A percentile compares a stretch with the other conserved stretches of the same genome.
phyloP scores from a whole-genome alignment of 306 rosid genomes.

The Lathyrus tuberosus region DNA sequence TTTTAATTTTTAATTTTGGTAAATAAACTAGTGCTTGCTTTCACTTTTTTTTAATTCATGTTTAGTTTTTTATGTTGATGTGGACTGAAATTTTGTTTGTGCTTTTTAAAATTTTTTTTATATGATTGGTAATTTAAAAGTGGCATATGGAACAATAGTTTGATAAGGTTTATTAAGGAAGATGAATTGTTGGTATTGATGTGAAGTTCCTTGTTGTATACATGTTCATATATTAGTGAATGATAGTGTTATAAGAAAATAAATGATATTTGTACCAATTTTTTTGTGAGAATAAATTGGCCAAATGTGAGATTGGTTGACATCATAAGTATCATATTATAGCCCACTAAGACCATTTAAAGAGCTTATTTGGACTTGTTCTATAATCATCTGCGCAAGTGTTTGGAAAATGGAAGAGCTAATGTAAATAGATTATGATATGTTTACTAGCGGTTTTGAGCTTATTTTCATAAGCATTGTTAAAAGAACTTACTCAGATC shows the following conservation, averaged over 20 bases:
- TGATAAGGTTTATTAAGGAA: constrained; percentile 17
- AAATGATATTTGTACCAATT: not conserved
- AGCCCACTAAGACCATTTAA: not conserved
- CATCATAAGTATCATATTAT: constrained; percentile 14
- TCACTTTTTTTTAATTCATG: not conserved
- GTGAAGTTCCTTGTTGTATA: constrained; percentile 23
- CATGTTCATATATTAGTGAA: not conserved
- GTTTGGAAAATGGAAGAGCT: not conserved
- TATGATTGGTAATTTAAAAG: constrained; percentile 2
- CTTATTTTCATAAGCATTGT: not conserved
- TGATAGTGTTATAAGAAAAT: constrained; percentile 23
- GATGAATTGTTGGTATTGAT: constrained; percentile 6
- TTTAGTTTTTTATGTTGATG: constrained; percentile 4
- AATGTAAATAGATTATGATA: not conserved
- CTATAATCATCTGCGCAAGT: not conserved
- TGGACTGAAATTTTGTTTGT: not conserved
- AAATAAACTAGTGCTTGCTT: not conserved
- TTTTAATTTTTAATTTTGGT: constrained; percentile 7
- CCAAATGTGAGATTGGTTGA: constrained; percentile 11
- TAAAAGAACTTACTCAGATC: not conserved
- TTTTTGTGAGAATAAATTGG: not conserved
- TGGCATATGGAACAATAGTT: not conserved
- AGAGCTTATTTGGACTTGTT: not conserved
- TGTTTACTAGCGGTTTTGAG: not conserved
- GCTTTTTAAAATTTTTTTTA: not conserved